phyloP scores from a whole-genome alignment of 345 rosid genomes.

The Ricinus communis region DNA sequence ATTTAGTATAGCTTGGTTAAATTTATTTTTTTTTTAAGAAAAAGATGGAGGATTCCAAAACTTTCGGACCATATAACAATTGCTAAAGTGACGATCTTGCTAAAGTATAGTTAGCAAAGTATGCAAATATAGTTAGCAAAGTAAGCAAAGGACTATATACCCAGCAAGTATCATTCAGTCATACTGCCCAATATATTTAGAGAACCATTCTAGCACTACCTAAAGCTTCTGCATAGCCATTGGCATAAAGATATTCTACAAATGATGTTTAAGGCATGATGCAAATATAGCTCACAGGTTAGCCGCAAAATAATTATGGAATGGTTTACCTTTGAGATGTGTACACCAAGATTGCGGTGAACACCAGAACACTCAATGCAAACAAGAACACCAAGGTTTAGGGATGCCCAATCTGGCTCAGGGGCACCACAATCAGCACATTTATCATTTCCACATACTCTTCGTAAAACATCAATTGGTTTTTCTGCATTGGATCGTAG shows the following conservation, averaged over 20 bases:
- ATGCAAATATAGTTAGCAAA: not conserved
- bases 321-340: conserved; percentile 78
- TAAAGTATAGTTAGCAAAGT: too few species aligned
- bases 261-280: not conserved
- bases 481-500: conserved; percentile 75
- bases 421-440: conserved; percentile 99
- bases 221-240: not conserved
- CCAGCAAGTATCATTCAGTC: not conserved
- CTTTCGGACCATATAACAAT: not conserved
- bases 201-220: not conserved
- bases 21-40: too few species aligned
- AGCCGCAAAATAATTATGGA: conserved; percentile 6
- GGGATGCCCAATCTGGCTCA: conserved; percentile 99
- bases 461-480: conserved; percentile 75
- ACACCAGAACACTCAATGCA: conserved; percentile 99
- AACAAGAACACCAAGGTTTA: conserved; percentile 93
- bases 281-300: not conserved
- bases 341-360: conserved; percentile 99
- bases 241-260: not conserved
- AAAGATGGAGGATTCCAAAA: not conserved
- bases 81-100: not conserved
- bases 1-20: not conserved
- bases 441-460: conserved; percentile 88
- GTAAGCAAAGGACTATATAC: not conserved
- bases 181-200: not conserved